phyloP scores from a whole-genome alignment of 768 basidiomycete genomes.

The Lactarius tabidus region DNA sequence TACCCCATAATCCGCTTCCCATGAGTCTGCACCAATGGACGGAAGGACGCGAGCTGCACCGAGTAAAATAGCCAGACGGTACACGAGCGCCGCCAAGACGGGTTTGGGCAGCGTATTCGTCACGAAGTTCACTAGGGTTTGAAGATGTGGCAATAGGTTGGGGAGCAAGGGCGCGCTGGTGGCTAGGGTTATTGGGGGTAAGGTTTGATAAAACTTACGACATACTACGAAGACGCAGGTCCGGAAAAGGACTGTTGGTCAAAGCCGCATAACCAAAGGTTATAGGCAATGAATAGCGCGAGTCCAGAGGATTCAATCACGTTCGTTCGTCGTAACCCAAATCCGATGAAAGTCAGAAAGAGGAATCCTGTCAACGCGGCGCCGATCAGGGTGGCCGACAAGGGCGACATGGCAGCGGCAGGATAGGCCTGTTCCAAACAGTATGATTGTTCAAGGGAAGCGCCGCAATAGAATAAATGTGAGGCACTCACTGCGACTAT shows the following conservation, averaged over 20 bases:
- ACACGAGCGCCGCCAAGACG: conserved; percentile 71
- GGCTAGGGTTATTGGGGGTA: neutral
- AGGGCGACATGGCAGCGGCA: conserved; percentile 73
- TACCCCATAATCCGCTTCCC: conserved; percentile 63
- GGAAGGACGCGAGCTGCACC: conserved; percentile 79
- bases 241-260: conserved; percentile 70
- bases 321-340: conserved; percentile 82
- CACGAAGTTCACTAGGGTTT: conserved; percentile 75
- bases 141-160: conserved; percentile 78
- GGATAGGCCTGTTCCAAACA: conserved; percentile 61
- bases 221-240: conserved; percentile 74
- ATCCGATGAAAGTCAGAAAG: conserved; percentile 90
- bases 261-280: conserved; percentile 85
- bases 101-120: conserved; percentile 84
- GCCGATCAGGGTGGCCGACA: conserved; percentile 86
- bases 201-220: conserved; percentile 23
- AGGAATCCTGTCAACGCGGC: conserved; percentile 83
- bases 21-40: conserved; percentile 76
- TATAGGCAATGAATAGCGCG: conserved; percentile 84
- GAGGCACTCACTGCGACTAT: conserved; percentile 63
- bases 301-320: conserved; percentile 89
- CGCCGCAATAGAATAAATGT: neutral
- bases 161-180: conserved; percentile 67
- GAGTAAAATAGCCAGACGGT: conserved; percentile 77
- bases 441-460: neutral